These are phyloP conservation scores for Euphorbia tirucalli DNA, from an alignment of 345 rosid genomes.

Conservation along the genomic window DNA sequence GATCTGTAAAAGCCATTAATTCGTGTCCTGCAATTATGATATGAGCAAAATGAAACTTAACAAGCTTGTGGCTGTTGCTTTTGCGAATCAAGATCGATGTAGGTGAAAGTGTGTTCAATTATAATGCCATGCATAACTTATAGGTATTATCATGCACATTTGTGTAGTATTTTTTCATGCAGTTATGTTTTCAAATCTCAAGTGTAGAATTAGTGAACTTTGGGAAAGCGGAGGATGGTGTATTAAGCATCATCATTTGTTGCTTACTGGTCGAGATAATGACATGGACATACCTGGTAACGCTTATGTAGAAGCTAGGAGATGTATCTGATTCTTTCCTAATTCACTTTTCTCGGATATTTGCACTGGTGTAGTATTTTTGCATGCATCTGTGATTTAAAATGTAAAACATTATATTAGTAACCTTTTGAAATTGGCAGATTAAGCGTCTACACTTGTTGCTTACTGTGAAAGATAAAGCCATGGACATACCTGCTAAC, in stretches of 20 bases:
- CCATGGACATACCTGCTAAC: constrained; percentile 85
- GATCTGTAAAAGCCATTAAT: not conserved
- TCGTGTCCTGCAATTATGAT: not conserved
- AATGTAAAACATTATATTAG: constrained; percentile 10
- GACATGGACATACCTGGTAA: constrained; percentile 75
- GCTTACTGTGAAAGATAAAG: constrained; percentile 77
- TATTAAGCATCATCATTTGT: constrained; percentile 67
- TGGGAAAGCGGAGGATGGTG: constrained; percentile 34
- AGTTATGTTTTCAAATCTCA: not conserved
- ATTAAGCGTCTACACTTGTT: constrained; percentile 69
- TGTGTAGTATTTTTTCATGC: not conserved
- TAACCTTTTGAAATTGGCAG: constrained; percentile 46
- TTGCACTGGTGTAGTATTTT: constrained; percentile 36
- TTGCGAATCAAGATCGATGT: not conserved
- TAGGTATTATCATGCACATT: not conserved
- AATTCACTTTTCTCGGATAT: constrained; percentile 91
- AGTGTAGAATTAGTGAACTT: constrained; percentile 17
- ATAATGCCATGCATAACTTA: not conserved
- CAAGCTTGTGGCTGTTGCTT: not conserved
- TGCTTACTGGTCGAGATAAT: constrained; percentile 76
- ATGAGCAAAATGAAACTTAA: not conserved
- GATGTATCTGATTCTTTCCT: constrained; percentile 89
- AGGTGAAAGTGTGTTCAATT: not conserved
- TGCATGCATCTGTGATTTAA: not conserved
- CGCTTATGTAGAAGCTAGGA: constrained; percentile 71